A percentile compares a stretch with the other conserved stretches of the same genome.
Conservation (phyloP, 352 stramenopile genomes). For the Phytophthora pinifolia region DNA sequence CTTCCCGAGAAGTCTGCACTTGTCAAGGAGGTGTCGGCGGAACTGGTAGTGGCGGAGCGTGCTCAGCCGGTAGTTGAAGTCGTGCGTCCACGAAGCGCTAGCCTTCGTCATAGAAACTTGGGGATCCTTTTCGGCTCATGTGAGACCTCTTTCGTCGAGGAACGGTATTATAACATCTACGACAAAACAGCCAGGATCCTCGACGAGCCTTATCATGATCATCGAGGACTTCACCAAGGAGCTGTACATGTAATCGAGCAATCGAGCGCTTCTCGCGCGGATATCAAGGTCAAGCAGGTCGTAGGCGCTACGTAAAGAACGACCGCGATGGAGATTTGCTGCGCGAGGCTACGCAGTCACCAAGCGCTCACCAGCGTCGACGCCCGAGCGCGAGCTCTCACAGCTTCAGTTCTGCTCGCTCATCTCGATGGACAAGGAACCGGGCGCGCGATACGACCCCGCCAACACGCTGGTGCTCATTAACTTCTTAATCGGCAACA, state of each 20-base stretch:
- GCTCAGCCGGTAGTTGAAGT: too few species aligned
- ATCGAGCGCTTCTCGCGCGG: slow-evolving; percentile 44
- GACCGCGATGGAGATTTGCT: too few species aligned
- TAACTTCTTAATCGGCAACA: slow-evolving; percentile 28
- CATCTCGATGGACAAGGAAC: slow-evolving; percentile 23
- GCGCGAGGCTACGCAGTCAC: slow-evolving; percentile 61
- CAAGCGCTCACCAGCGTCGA: slow-evolving; percentile 34
- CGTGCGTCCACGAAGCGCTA: too few species aligned
- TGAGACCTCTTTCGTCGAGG: too few species aligned
- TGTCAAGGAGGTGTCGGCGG: too few species aligned
- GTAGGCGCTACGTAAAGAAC: slow-evolving; percentile 55
- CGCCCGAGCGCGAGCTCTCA: slow-evolving; percentile 25
- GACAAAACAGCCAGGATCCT: slow-evolving; percentile 32
- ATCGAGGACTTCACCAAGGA: slow-evolving; percentile 62
- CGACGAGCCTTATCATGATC: slow-evolving; percentile 49
- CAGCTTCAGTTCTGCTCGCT: slow-evolving; percentile 27
- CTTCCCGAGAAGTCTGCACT: too few species aligned
- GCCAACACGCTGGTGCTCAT: slow-evolving; percentile 34
- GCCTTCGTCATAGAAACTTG: too few species aligned
- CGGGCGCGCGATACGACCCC: slow-evolving; percentile 25
- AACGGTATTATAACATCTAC: too few species aligned
- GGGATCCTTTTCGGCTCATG: too few species aligned
- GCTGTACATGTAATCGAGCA: too few species aligned
- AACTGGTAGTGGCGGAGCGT: too few species aligned
- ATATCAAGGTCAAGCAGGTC: slow-evolving; percentile 57